Evolutionary conservation across 2,329 filamentous ascomycete genomes (phyloP), one percentile per base, ranked within the genome.

Genomic region (Leptographium wingfieldii): DNA sequence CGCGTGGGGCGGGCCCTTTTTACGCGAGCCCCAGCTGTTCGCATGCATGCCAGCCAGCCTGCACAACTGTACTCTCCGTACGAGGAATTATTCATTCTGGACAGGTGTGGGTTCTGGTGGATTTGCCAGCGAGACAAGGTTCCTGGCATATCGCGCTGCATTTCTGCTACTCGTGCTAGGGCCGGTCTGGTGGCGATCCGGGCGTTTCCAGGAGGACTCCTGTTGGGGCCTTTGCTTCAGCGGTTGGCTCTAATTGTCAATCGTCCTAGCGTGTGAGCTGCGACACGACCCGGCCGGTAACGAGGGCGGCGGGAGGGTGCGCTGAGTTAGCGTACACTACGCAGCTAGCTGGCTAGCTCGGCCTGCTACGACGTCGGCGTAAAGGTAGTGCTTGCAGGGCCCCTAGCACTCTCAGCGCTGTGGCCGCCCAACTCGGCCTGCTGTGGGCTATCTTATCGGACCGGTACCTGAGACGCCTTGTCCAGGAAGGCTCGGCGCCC

Each of bases 201-300:
- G 48, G 48, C 48, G 48, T 51, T 51, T 27, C 48, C 48, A 51
- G 38, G 38, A 40, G 38, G 38, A 16, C 38, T 40, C 11, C n/a
- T 55, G 53, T 55, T 55, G 53, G 52, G 29, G 49, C 49, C 29
- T 48, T 51, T 25, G 48, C 19, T 55, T n/a, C 53, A 40, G 53
- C 19, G 19, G 53, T 40, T 55, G 53, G 53, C 31, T 55, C 53
- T 25, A 40, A 38, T 25, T 56, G 58, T 60, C 56, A 60, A 54
- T n/a, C 27, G 16, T 22, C 52, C 48, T 62, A 62, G 62, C 57
- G 60, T 57, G 49, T 56, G 54, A 62, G 61, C 52, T 61, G 57
- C 62, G 62, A 64, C 59, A 60, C 61, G 62, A 59, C 59, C 62
- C 62, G 62, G 48, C 61, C 61, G 62, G 62, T 61, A 61, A 56